Evolutionary conservation across 1,284 basidiomycete species (phyloP).

Genomic region (Irpex sp.): DNA sequence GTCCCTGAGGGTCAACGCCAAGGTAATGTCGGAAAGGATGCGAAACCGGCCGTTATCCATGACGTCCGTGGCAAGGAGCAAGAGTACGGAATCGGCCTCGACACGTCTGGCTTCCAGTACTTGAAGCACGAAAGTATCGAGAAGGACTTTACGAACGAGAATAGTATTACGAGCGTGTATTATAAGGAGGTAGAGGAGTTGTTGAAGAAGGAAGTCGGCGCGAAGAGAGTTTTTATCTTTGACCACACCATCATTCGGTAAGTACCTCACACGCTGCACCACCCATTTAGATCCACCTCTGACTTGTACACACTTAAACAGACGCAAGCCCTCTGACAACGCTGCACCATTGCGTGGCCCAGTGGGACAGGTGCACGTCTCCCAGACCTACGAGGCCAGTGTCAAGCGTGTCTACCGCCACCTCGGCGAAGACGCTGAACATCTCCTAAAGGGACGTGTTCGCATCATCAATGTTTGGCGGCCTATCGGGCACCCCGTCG

Average conservation of each 20-base stretch:
- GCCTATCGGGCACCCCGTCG: conserved; percentile 45
- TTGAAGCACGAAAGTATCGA: conserved; percentile 29
- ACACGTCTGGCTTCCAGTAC: conserved; percentile 39
- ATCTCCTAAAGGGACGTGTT: conserved; percentile 36
- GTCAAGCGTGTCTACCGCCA: conserved; percentile 49
- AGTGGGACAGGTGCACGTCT: conserved; percentile 44
- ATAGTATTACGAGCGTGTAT: conserved; percentile 30
- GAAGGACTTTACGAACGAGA: conserved; percentile 38
- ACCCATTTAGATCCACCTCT: background rate
- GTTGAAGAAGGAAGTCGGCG: conserved; percentile 36
- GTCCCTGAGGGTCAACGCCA: conserved; percentile 18
- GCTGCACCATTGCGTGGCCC: conserved; percentile 22
- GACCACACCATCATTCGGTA: conserved; percentile 42
- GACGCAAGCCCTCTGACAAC: conserved; percentile 14
- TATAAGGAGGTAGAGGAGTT: conserved; percentile 40
- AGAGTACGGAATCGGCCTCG: conserved; percentile 27
- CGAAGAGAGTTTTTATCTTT: conserved; percentile 38
- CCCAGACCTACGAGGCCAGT: conserved; percentile 49
- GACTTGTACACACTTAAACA: background rate
- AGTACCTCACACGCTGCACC: conserved; percentile 9
- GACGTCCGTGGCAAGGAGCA: conserved; percentile 30
- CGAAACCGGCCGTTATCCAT: conserved; percentile 20
- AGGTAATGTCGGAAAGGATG: conserved; percentile 22
- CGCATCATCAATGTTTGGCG: conserved; percentile 69
- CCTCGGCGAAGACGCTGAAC: conserved; percentile 38